phyloP scores from a whole-genome alignment of 192 early-diverging fungal species.

The Coemansia sp. region DNA sequence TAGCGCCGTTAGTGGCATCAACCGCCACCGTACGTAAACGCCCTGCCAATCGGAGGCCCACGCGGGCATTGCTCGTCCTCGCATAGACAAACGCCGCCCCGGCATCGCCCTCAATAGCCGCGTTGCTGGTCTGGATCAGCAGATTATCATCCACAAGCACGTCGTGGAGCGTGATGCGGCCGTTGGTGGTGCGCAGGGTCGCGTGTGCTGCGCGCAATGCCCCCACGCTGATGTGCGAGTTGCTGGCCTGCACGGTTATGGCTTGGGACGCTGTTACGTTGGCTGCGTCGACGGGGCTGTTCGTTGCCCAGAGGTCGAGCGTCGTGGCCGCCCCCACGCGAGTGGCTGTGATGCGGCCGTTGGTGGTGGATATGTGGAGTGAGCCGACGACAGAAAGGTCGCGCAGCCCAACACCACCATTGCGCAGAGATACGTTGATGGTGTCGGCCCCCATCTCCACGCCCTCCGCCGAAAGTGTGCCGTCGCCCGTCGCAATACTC shows the following conservation, averaged over 20 bases:
- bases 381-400: constrained; percentile 3
- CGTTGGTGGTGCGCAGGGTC: constrained; percentile 6
- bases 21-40: neutral
- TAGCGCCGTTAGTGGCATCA: constrained; percentile 14
- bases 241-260: neutral
- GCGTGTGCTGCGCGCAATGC: neutral
- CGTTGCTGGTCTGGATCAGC: constrained; percentile 14
- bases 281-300: neutral
- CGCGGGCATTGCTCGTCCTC: constrained; percentile 13
- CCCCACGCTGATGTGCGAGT: neutral
- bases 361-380: constrained; percentile 14
- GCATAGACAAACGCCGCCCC: neutral
- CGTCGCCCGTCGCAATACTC: constrained; percentile 8
- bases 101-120: neutral
- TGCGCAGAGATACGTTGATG: constrained; percentile 5
- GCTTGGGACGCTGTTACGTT: neutral
- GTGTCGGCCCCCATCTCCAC: constrained; percentile 5
- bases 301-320: neutral
- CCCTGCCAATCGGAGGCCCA: constrained; percentile 4
- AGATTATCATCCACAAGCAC: neutral
- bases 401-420: constrained; percentile 20
- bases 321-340: neutral
- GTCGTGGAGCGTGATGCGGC: neutral
- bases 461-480: constrained; percentile 7
- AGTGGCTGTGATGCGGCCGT: constrained; percentile 17